These are phyloP conservation scores for Carex sylvatica DNA, from an alignment of 202 grass and related monocot genomes.

Conservation along the genomic window DNA sequence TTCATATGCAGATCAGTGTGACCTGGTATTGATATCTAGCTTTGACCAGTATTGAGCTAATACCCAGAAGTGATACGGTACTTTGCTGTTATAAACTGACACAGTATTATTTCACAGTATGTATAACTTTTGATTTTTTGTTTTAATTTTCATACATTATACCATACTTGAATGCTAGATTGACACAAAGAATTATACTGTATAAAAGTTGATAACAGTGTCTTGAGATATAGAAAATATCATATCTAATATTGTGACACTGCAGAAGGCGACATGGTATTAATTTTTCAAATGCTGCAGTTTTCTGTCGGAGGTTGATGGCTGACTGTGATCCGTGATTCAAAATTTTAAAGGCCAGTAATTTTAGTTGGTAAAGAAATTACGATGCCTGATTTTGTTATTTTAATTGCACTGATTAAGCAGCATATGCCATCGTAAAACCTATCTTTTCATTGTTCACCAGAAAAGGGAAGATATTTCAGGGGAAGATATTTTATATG, in stretches of 20 bases:
- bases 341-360: not conserved
- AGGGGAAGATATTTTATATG: not conserved
- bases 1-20: not conserved
- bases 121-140: not conserved
- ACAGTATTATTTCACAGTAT: not conserved
- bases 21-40: not conserved
- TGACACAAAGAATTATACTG: not conserved
- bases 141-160: not conserved
- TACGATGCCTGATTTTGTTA: not conserved
- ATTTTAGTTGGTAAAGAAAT: not conserved
- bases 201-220: not conserved
- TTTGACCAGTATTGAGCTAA: not conserved
- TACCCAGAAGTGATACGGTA: not conserved
- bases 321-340: not conserved
- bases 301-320: not conserved
- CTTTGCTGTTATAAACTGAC: no score
- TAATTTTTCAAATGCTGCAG: not conserved
- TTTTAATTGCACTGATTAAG: not conserved
- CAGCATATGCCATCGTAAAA: not conserved
- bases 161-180: not conserved
- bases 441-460: not conserved
- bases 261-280: slow-evolving; percentile 5
- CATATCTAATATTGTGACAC: slow-evolving; percentile 15
- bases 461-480: not conserved
- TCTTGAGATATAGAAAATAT: slow-evolving; percentile 6